Evolutionary conservation across 2,329 filamentous ascomycete species (phyloP), one percentile per base, ranked within the genome.

Genomic region (Juglanconis sp.): DNA sequence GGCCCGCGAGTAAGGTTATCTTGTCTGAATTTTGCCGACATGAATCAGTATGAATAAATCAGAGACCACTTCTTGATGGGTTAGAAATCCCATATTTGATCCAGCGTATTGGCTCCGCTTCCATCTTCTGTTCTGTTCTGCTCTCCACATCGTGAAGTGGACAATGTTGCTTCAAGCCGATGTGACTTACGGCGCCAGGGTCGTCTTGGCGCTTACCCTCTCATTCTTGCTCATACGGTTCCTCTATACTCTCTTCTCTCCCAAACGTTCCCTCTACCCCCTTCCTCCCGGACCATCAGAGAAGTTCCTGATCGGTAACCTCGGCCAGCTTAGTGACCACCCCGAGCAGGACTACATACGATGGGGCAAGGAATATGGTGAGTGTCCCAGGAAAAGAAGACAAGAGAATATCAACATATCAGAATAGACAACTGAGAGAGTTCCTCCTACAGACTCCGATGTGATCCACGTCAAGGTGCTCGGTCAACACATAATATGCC

Each of bases 331-430:
- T 7, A 69, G 69, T 13, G 69, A 71, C 31, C 70, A 68, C n/a
- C 67, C 71, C 15, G 71, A 72, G 57, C 62, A 67, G 46, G 67
- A 68, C 42, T 73, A 72, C 40, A 68, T 67, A 17, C 62, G 65
- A 54, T 72, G 71, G 71, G 67, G 68, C 7, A 67, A 68, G 48
- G 59, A 73, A 48, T 72, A 72, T 59, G 65, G 71, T 73, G 65
- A 56, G 69, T 66, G 47, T 6, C 38, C 46, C 34, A 47, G 4
- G 55, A 34, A 13, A 17, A 17, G 13, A 40, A 8, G 13, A 35
- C 31, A 17, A 34, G 8, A 53, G 5, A 53, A 8, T 10, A 44
- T 17, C 6, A 8, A 4, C 15, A 17, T 9, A 24, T 24, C 8
- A 32, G 50, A 8, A 38, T 49, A 51, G 4, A 17, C 32, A 35